phyloP scores from a whole-genome alignment of 768 basidiomycete genomes.

The Panaeolus papilionaceus region DNA sequence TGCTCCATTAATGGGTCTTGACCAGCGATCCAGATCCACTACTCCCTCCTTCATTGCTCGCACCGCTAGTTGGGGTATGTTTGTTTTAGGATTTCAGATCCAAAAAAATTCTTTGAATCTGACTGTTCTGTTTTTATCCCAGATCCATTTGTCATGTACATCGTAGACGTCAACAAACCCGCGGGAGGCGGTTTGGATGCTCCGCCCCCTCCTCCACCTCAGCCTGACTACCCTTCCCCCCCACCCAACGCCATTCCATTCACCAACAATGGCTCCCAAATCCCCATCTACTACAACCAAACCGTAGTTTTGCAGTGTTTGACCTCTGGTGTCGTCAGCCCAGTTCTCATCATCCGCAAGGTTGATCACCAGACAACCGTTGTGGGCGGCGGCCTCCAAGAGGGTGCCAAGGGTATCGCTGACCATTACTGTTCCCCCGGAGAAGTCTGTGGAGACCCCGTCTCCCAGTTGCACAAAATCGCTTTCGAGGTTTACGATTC shows the following conservation, averaged over 20 bases:
- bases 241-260: constrained; percentile 91
- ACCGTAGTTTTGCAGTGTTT: constrained; percentile 95
- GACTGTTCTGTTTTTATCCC: constrained; percentile 20
- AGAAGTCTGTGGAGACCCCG: constrained; percentile 92
- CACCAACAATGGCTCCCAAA: constrained; percentile 82
- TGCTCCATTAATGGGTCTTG: constrained; percentile 80
- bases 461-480: constrained; percentile 95
- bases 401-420: constrained; percentile 84
- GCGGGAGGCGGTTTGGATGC: constrained; percentile 77
- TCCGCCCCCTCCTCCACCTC: constrained; percentile 81
- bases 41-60: constrained; percentile 90
- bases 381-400: constrained; percentile 89
- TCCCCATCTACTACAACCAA: constrained; percentile 96
- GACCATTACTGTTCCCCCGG: constrained; percentile 84
- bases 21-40: constrained; percentile 70
- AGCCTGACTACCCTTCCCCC: constrained; percentile 89
- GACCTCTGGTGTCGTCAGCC: constrained; percentile 92
- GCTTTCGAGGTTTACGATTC: constrained; percentile 90
- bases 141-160: constrained; percentile 98
- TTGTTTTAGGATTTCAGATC: constrained; percentile 20
- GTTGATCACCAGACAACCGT: constrained; percentile 91
- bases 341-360: constrained; percentile 92
- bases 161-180: constrained; percentile 91
- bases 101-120: constrained; percentile 13
- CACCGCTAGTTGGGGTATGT: constrained; percentile 88